phyloP scores from a whole-genome alignment of 2,329 filamentous ascomycete species.

The Juglanconis juglandina region DNA sequence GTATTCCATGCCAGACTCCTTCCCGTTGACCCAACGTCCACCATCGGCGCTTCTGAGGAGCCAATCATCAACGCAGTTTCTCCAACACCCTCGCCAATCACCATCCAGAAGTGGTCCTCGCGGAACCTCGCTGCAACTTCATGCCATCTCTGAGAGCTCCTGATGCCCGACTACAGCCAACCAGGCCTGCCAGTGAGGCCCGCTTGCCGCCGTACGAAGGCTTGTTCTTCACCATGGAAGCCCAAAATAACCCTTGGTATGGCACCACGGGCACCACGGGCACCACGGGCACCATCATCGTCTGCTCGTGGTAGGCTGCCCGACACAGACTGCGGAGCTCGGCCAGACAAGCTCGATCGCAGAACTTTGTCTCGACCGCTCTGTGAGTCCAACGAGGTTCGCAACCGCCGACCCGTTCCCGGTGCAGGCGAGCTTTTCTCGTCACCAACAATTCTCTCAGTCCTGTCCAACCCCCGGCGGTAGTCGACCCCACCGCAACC shows the following conservation, averaged over 20 bases:
- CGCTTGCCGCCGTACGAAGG: conserved; percentile 24
- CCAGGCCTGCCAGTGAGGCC: conserved; percentile 27
- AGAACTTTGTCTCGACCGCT: not conserved
- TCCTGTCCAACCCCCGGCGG: conserved; percentile 1
- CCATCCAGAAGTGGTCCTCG: conserved; percentile 10
- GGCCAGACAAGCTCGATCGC: not conserved
- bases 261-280: conserved; percentile 16
- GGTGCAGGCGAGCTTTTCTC: conserved; percentile 1
- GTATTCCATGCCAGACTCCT: conserved; percentile 9
- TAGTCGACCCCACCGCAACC: conserved; percentile 8
- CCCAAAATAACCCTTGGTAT: conserved; percentile 26
- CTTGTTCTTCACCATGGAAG: conserved; percentile 15
- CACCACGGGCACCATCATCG: not conserved
- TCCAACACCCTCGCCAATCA: conserved; percentile 15
- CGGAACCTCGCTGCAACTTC: conserved; percentile 7
- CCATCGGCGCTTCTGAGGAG: conserved; percentile 15
- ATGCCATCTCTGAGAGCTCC: conserved; percentile 7
- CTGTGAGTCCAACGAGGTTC: not conserved
- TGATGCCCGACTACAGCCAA: conserved; percentile 25
- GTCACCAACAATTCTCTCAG: conserved; percentile 9
- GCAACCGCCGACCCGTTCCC: not conserved
- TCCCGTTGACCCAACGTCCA: conserved; percentile 8
- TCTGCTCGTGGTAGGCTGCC: conserved; percentile 4
- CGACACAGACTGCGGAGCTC: conserved; percentile 8
- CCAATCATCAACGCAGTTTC: conserved; percentile 9